Base-by-base conservation (phyloP, 768 basidiomycete genomes). In the Pisolithus sp. region DNA sequence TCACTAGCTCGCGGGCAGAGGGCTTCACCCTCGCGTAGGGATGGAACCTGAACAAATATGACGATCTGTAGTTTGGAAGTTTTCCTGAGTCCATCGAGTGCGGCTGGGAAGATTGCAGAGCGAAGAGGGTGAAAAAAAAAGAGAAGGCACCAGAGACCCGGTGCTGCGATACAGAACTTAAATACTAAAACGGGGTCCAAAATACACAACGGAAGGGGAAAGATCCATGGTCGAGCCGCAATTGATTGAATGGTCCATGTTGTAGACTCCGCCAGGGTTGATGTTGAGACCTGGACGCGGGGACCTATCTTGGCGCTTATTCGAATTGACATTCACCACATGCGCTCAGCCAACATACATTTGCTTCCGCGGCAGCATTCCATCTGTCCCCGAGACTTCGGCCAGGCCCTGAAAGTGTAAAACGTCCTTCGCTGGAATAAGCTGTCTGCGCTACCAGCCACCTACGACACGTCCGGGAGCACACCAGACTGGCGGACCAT, bases 21-120 rank as follows among this genome's bases (percentile, higher is more conserved):
- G 24, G 53, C 20, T 44, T 40, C 5, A 47, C 49, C 10, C 56
- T 53, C 13, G 56, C 46, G 38, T 57, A 54, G 9, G 56, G 56
- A 18, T 57, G 53, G 36, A 45, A 57, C 9, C 56, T 42, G 9
- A 51, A 41, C 37, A 57, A 36, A 23, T 57, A 37, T 5, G 53
- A 57, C 3, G 50, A 45, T 7, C 50, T 45, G 42, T 57, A 57
- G 37, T 39, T 51, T 8, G 53, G 56, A 9, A 57, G 44, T 2
- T 49, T 52, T 36, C 45, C 24, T 13, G 41, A 24, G 26, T 44
- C 39, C 18, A 20, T 55, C n/a, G 30, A n/a, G 26, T 34, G 13
- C 3, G 12, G 28, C 23, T 28, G 46, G 23, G 13, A 37, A 20
- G 51, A 20, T 4, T 26, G 26, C 12, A 47, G 41, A 30, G 46